Conservation (phyloP, 257 asterid species). For the Solanum okadae region DNA sequence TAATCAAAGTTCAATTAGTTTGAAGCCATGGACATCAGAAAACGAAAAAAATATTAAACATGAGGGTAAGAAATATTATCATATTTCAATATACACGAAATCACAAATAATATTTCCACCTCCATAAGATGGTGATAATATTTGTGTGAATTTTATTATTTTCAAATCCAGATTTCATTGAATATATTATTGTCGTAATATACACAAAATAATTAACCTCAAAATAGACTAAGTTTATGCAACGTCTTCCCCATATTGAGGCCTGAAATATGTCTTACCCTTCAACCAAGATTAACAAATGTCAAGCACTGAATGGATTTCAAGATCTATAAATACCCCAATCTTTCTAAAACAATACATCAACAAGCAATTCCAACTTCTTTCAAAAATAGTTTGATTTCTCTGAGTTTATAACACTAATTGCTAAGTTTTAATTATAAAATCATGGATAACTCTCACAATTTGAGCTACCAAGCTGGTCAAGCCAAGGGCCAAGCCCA, state of each 20-base stretch:
- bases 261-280: background rate
- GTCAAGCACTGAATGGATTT: background rate
- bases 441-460: background rate
- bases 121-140: no score
- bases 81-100: background rate
- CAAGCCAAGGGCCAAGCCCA: background rate
- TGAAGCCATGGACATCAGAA: background rate
- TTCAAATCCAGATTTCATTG: background rate
- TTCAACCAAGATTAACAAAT: background rate
- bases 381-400: no score
- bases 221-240: no score
- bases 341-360: background rate
- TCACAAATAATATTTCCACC: fast-evolving
- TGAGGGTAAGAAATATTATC: background rate
- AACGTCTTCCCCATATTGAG: background rate
- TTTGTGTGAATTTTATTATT: fast-evolving
- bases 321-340: background rate
- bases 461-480: background rate
- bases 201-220: no score
- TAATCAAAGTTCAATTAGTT: background rate
- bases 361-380: background rate
- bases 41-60: no score
- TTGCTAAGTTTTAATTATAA: background rate
- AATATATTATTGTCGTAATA: no score
- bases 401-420: background rate